Conservation (phyloP, 495 filamentous ascomycete genomes). For the Daldinia decipiens region DNA sequence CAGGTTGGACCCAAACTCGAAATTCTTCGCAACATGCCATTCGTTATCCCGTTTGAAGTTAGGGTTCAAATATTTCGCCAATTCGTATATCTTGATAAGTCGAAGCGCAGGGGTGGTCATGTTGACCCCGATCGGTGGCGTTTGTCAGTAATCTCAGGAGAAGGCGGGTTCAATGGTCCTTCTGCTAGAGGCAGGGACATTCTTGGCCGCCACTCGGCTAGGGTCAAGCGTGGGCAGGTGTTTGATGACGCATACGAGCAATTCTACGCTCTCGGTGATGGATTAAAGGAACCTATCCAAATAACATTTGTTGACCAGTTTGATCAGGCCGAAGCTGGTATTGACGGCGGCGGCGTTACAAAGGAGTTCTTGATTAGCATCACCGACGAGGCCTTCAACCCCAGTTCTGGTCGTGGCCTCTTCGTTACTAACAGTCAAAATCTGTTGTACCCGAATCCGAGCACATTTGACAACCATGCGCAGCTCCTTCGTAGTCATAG, state of each 20-base stretch:
- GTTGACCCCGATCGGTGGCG: constrained; percentile 85
- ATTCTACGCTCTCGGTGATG: constrained; percentile 83
- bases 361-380: constrained; percentile 97
- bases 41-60: constrained; percentile 92
- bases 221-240: constrained; percentile 79
- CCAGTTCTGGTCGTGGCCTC: constrained; percentile 55
- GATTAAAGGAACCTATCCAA: constrained; percentile 95
- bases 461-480: constrained; percentile 76
- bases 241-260: constrained; percentile 88
- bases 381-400: constrained; percentile 84
- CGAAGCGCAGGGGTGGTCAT: constrained; percentile 76
- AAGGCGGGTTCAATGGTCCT: constrained; percentile 42
- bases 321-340: constrained; percentile 85
- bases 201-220: constrained; percentile 78
- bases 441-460: constrained; percentile 88
- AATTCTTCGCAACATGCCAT: constrained; percentile 95
- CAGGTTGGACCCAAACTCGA: constrained; percentile 85
- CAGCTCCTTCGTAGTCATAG: constrained; percentile 66
- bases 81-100: constrained; percentile 86
- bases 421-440: constrained; percentile 92
- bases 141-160: constrained; percentile 62
- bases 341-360: constrained; percentile 96
- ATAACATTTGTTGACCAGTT: constrained; percentile 97
- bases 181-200: constrained; percentile 55
- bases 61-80: constrained; percentile 93